A percentile compares a stretch with the other conserved stretches of the same genome.
Evolutionary conservation across 345 rosid species (phyloP).

Genomic region (Rhizophora apiculata): DNA sequence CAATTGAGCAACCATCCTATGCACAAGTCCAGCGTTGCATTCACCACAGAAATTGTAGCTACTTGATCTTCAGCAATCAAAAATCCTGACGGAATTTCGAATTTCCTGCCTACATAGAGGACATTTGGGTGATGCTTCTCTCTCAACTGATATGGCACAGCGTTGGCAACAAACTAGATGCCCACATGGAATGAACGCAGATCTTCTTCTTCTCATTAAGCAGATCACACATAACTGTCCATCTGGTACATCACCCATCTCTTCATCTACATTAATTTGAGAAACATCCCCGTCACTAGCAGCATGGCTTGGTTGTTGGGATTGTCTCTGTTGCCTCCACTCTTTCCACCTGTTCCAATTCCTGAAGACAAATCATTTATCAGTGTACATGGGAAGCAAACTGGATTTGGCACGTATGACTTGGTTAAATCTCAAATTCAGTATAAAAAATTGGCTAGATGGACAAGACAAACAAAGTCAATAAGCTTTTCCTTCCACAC

Average conservation of each 20-base stretch:
- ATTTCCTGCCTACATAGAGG: slow-evolving; percentile 80
- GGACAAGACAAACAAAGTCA: too few relatives aligned
- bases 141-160: slow-evolving; percentile 70
- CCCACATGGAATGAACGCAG: slow-evolving; percentile 87
- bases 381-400: not conserved
- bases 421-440: too few relatives aligned
- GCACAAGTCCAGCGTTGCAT: too few relatives aligned
- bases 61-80: slow-evolving; percentile 12
- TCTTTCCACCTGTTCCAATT: slow-evolving; percentile 78
- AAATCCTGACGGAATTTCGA: slow-evolving; percentile 61
- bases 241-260: slow-evolving; percentile 57
- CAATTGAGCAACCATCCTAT: too few relatives aligned
- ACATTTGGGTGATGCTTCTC: slow-evolving; percentile 58
- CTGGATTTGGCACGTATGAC: not conserved
- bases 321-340: slow-evolving; percentile 47
- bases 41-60: not conserved
- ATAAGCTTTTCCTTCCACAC: too few relatives aligned
- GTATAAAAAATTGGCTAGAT: too few relatives aligned
- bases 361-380: slow-evolving; percentile 37
- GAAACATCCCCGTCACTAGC: slow-evolving; percentile 23
- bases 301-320: slow-evolving; percentile 29
- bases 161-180: slow-evolving; percentile 85
- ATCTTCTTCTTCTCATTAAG: slow-evolving; percentile 56
- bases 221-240: slow-evolving; percentile 87
- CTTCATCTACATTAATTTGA: slow-evolving; percentile 36